Evolutionary conservation across 805 yeast genomes (phyloP), one percentile per base, ranked within the genome.

Genomic region (Teunomyces gatunensis): DNA sequence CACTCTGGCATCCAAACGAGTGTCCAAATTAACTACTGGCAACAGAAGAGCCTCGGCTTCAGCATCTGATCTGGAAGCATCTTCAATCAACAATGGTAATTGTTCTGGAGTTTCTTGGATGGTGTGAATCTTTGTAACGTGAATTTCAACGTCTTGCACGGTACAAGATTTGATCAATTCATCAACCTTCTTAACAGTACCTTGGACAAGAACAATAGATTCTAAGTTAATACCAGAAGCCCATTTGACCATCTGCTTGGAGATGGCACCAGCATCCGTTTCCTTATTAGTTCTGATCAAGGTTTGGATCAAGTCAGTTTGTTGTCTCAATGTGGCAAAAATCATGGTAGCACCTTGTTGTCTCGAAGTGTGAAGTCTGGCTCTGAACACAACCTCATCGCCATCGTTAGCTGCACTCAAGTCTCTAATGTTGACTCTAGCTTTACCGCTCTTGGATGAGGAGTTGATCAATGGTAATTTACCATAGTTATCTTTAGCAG

Each of bases 231-330:
- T 79, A 30, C 87, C 74, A 33, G 92, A 88, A 23, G 90, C 86
- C 96, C 97, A 94, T 73, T 94, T 94, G 56, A 91, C 96, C 92
- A 94, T 87, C 67, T 87, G 96, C 73, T 94, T 94, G 45, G 96
- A 87, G 42, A 94, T 78, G 36, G 69, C 61, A 17, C 54, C 54
- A 27, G 55, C 57, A 54, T 64, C 67, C 40, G 84, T 72, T 52
- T 83, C 83, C 60, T 81, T 81, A 60, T 86, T 83, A 51, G 87
- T 85, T 64, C 85, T 89, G 54, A 91, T 75, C 52, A 94, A 77
- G 49, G 87, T 96, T 77, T 92, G 98, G 60, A 91, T 81, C 60
- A 85, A 71, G 50, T 81, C 80, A 47, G 80, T 76, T 73, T 89
- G 96, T 75, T 94, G 99, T 75, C 99, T 87, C 59, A 94, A 83